phyloP scores from a whole-genome alignment of 225 moss, liverwort and hornwort species.

The Physcomitrium patens region DNA sequence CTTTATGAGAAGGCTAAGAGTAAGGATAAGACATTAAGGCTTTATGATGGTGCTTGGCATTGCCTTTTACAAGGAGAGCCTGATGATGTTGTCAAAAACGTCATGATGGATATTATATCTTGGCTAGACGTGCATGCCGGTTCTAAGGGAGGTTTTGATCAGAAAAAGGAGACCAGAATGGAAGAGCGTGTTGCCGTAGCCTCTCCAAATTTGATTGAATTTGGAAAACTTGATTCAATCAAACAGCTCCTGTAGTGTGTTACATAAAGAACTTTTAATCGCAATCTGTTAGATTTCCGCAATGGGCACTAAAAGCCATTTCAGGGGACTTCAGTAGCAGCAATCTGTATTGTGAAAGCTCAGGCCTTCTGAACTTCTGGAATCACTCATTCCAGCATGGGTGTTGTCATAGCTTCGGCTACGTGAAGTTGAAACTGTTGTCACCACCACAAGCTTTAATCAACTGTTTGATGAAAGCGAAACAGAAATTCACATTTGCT shows the following conservation, averaged over 20 bases:
- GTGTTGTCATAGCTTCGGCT: no score
- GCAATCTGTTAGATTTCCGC: no score
- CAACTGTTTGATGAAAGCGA: no score
- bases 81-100: constrained; percentile 67
- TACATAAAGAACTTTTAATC: no score
- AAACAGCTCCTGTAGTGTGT: constrained; percentile 32
- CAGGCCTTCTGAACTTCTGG: no score
- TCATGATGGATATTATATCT: constrained; percentile 72
- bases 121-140: constrained; percentile 75
- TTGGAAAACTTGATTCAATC: constrained; percentile 41
- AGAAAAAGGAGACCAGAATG: constrained; percentile 29
- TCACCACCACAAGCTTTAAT: no score
- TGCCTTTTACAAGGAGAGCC: constrained; percentile 91
- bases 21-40: constrained; percentile 63
- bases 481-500: no score
- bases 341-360: no score
- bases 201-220: constrained; percentile 49
- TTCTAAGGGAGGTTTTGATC: constrained; percentile 33
- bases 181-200: constrained; percentile 38
- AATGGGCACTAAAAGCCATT: no score
- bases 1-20: constrained; percentile 68
- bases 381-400: no score
- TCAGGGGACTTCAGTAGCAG: no score
- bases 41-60: constrained; percentile 89
- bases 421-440: no score